These are phyloP conservation scores for Paraurostyla sp. DNA, from an alignment of 73 alveolate genomes.

Conservation along the genomic window DNA sequence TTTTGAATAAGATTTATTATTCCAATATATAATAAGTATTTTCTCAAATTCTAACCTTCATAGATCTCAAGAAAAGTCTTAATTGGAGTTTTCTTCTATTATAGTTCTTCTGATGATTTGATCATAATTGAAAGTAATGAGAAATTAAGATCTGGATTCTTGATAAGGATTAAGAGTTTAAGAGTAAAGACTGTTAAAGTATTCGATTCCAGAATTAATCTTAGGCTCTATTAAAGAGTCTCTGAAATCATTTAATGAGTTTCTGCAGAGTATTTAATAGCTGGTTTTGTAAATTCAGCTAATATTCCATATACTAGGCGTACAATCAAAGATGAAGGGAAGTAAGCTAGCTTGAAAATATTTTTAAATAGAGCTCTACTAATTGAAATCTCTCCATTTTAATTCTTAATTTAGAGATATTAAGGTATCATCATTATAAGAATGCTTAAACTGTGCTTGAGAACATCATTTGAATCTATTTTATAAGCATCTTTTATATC, in stretches of 20 bases:
- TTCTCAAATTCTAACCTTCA: too few relatives aligned
- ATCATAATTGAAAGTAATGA: background rate
- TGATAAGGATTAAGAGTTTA: background rate
- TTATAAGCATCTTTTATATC: background rate
- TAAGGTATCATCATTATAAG: background rate
- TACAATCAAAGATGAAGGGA: background rate
- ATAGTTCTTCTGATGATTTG: background rate
- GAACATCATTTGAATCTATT: background rate
- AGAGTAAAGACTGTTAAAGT: background rate
- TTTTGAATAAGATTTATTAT: too few relatives aligned
- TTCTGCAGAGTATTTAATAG: background rate
- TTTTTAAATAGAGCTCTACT: background rate
- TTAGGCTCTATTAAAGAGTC: background rate
- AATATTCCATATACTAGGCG: constrained; percentile 18
- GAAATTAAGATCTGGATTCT: background rate
- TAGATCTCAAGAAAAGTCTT: too few relatives aligned
- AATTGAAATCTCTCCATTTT: background rate
- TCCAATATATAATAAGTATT: too few relatives aligned
- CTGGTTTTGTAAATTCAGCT: background rate
- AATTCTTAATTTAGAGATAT: background rate
- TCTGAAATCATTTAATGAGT: background rate
- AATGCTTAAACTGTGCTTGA: background rate
- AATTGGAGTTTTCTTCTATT: background rate
- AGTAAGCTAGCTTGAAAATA: background rate
- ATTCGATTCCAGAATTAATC: background rate